phyloP scores from a whole-genome alignment of 176 grass and related monocot species.

The Hordeum marinum region DNA sequence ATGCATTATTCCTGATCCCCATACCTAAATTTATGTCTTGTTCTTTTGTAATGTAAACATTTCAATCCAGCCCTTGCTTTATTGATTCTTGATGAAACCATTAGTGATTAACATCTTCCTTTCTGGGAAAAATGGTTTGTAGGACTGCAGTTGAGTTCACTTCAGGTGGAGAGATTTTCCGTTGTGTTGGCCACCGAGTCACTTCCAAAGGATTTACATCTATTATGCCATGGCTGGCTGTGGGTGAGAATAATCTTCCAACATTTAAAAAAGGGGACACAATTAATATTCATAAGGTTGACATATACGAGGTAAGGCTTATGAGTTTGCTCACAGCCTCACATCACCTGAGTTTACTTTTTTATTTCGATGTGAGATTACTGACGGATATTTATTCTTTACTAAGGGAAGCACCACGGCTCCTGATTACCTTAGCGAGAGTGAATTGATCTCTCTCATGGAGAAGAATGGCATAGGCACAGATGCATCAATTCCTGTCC shows the following conservation, averaged over 20 bases:
- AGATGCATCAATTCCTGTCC: slow-evolving; percentile 97
- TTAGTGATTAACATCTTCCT: neutral
- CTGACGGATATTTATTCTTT: slow-evolving; percentile 28
- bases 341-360: slow-evolving; percentile 18
- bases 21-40: neutral
- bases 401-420: slow-evolving; percentile 74
- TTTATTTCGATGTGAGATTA: slow-evolving; percentile 29
- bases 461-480: slow-evolving; percentile 96
- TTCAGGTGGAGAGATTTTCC: slow-evolving; percentile 77
- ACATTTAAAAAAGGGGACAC: slow-evolving; percentile 60
- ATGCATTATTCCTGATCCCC: neutral
- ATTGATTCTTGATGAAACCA: neutral
- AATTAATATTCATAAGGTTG: slow-evolving; percentile 71
- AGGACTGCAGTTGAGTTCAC: slow-evolving; percentile 83
- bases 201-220: slow-evolving; percentile 92
- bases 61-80: neutral
- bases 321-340: slow-evolving; percentile 18
- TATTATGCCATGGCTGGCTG: slow-evolving; percentile 94
- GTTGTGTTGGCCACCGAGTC: slow-evolving; percentile 66
- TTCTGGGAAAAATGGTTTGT: slow-evolving; percentile 22
- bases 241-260: slow-evolving; percentile 76
- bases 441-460: slow-evolving; percentile 96
- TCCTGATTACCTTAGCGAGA: slow-evolving; percentile 96
- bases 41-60: slow-evolving; percentile 19
- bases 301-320: slow-evolving; percentile 72